Base-by-base conservation (phyloP, 2,329 filamentous ascomycete genomes). In the Teratosphaeria nubilosa region DNA sequence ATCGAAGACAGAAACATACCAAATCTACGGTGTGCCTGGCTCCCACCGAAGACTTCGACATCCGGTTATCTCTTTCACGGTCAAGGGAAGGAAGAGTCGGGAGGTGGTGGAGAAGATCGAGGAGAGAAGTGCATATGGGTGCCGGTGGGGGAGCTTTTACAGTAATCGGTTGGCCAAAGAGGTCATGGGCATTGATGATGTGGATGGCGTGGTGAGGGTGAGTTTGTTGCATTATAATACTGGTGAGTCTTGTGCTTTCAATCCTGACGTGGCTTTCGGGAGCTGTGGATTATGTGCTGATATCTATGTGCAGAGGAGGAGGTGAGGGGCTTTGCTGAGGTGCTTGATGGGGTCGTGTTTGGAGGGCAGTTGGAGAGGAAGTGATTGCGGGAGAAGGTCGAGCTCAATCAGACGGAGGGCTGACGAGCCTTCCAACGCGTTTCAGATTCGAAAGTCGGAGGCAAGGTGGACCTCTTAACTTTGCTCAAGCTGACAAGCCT, bases 191-290 rank as follows among this genome's bases (percentile, higher is more conserved):
- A 54, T 73, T 27, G 71, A 87, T 54, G 78, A 76, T 0, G 75
- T 80, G 9, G 79, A 87, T 63, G 87, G 85, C 0, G 81, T 89
- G 9, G 78, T 87, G 4, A 78, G 87, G 62, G 83, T 88, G n/a
- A 87, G 84, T 65, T 77, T 88, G 76, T 79, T 86, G 57, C 86
- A 89, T 71, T 90, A 90, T 67, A 90, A 90, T 65, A 87, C 84
- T 2, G 68, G 81, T 83, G 67, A 76, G 80, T 77, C 1, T 31
- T 60, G 24, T 37, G 50, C 37, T 45, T 55, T 51, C 13, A 5
- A 22, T 41, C 60, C 51, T 16, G 14, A 34, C 11, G 51, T 56
- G 34, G 56, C 48, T 4, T 51, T 53, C n/a, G 24, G 22, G 59
- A 32, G 34, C 13, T 14, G 34, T 14, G 27, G 27, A 30, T 30